phyloP scores from a whole-genome alignment of 352 stramenopile genomes.

The Phytophthora boehmeriae region DNA sequence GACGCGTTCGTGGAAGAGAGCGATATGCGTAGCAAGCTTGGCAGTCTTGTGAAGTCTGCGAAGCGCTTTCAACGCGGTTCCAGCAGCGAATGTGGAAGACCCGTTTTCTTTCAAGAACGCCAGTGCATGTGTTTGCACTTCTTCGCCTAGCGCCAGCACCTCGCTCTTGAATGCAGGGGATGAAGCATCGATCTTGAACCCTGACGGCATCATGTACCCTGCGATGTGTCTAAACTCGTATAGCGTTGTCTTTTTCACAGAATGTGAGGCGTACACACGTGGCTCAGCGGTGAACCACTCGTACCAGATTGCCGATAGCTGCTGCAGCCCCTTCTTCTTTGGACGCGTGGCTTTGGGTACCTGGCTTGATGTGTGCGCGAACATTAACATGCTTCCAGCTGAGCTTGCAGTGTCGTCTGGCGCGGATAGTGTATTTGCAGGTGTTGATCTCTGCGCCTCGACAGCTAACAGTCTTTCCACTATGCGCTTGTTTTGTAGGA shows the following conservation, averaged over 20 bases:
- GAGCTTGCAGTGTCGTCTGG: too few relatives aligned
- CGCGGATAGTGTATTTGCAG: neutral
- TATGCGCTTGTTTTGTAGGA: conserved; percentile 16
- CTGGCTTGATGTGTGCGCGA: too few relatives aligned
- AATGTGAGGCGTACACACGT: conserved; percentile 6
- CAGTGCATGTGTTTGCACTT: neutral
- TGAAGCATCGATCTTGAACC: conserved; percentile 4
- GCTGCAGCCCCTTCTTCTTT: conserved; percentile 12
- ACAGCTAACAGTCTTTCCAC: conserved; percentile 13
- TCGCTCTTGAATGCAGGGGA: conserved; percentile 14
- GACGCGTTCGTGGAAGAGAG: neutral
- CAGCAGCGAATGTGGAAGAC: neutral
- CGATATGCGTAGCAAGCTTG: conserved; percentile 5
- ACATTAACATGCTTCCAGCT: too few relatives aligned
- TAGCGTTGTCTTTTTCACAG: conserved; percentile 16
- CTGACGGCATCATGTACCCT: conserved; percentile 16
- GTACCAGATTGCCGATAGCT: conserved; percentile 7
- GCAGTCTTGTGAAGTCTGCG: conserved; percentile 11
- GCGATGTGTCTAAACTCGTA: conserved; percentile 19
- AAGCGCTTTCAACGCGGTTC: conserved; percentile 11
- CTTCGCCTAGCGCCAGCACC: neutral
- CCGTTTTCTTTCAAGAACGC: conserved; percentile 10
- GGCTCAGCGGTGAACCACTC: conserved; percentile 19
- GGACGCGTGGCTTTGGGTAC: neutral
- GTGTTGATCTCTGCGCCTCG: neutral